Conservation (phyloP, 169 alveolate species). For the Plasmodium coatneyi region DNA sequence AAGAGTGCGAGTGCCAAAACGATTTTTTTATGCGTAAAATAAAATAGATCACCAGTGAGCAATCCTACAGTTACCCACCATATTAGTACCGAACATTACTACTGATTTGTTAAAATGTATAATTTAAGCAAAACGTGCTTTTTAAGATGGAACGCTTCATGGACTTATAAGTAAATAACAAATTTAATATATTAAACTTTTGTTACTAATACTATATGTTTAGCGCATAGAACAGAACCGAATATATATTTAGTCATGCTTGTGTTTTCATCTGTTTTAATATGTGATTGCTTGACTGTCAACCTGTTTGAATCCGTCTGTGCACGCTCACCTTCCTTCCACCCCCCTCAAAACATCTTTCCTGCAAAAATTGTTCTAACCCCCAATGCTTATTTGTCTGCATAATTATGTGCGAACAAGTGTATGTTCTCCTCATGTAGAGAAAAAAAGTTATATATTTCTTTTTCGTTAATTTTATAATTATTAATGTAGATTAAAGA, state of each 20-base stretch:
- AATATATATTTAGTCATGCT: not conserved
- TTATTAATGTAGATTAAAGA: slow-evolving; percentile 70
- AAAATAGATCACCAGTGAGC: not conserved
- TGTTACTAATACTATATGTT: not conserved
- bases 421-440: not conserved
- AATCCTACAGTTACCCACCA: not conserved
- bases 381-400: not conserved
- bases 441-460: not conserved
- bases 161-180: slow-evolving; percentile 74
- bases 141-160: slow-evolving; percentile 71
- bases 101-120: slow-evolving; percentile 15
- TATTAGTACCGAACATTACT: not conserved
- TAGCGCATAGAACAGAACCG: not conserved
- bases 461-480: slow-evolving; percentile 16
- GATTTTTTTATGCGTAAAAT: not conserved
- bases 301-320: not conserved
- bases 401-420: not conserved
- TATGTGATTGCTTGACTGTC: not conserved
- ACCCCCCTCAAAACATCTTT: not conserved
- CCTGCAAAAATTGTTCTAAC: not conserved
- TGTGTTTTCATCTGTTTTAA: not conserved
- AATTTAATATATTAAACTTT: slow-evolving; percentile 23
- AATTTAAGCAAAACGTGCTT: slow-evolving; percentile 28
- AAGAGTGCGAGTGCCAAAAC: not conserved
- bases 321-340: not conserved